These are phyloP conservation scores for Sugiyamaella japonica DNA, from an alignment of 1,139 yeast genomes.

Conservation along the genomic window DNA sequence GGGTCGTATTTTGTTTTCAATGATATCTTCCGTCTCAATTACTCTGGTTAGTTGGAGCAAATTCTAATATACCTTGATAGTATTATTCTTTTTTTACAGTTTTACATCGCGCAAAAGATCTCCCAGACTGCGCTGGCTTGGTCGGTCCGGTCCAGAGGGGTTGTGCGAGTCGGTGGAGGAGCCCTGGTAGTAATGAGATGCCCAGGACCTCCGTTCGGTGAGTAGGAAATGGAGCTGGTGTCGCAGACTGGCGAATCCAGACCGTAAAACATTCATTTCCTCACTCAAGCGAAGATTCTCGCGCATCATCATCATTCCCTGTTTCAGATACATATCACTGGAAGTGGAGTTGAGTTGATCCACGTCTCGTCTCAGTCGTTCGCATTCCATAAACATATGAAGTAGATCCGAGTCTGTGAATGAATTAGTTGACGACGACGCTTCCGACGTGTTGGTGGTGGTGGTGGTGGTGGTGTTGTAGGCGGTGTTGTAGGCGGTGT, in stretches of 20 bases:
- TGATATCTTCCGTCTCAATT: constrained; percentile 83
- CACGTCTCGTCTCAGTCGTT: constrained; percentile 40
- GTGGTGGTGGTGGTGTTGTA: background rate
- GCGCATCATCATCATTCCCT: constrained; percentile 39
- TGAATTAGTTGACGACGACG: constrained; percentile 13
- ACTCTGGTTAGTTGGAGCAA: constrained; percentile 7
- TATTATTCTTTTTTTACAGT: constrained; percentile 2
- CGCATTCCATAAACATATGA: constrained; percentile 41
- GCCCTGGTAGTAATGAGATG: constrained; percentile 14
- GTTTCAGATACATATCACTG: constrained; percentile 40
- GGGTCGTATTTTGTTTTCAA: constrained; percentile 90
- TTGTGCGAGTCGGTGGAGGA: background rate
- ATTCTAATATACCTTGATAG: background rate
- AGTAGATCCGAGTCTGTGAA: constrained; percentile 34
- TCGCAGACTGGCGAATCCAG: constrained; percentile 39
- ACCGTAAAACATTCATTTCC: constrained; percentile 39
- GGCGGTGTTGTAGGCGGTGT: background rate
- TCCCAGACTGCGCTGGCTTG: constrained; percentile 8
- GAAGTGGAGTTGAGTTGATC: constrained; percentile 37
- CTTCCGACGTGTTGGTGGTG: too few relatives aligned
- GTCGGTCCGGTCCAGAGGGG: constrained; percentile 1
- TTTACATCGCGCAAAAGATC: constrained; percentile 13
- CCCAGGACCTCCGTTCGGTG: constrained; percentile 33
- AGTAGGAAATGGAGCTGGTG: constrained; percentile 41
- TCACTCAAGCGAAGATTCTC: constrained; percentile 41